Base-by-base conservation (phyloP, 305 asterid species). In the Fraxinus baroniana region DNA sequence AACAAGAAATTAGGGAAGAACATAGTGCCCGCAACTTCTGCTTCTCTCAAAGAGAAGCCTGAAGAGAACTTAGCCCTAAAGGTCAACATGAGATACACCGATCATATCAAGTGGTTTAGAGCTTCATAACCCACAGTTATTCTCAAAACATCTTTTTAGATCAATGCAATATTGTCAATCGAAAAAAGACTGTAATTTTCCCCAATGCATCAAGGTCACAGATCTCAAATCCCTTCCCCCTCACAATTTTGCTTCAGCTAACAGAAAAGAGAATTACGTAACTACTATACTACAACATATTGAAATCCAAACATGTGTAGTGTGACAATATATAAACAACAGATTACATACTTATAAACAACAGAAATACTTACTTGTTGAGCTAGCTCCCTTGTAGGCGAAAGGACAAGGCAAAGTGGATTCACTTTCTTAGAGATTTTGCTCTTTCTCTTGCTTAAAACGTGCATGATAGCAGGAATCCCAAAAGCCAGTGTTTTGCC, bases 401-500 rank as follows among this genome's bases (percentile, higher is more conserved):
- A 91, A 76, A 97, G 91, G 77, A 92, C 94, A 79, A 97, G 97
- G 83, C 97, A 91, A 72, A 89, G 90, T 4, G 98, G 99, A 80
- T 83, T 91, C 76, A 49, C 90, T 84, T 83, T 92, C 94, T 87
- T 92, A 4, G 85, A 77, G 1, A 86, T 49, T 62, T 78, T 87
- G 73, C 77, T 77, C 87, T 91, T 92, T 73, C 86, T 86, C 91
- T 90, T 90, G 86, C 80, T 84, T 86, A 87, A 79, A 28, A 97
- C 93, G 60, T 94, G 97, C 92, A 92, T 83, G 8, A 94, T 92
- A 75, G 95, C 99, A 74, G 99, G 99, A 84, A 97, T 85, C n/a
- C 99, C 99, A 88, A 91, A 97, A 39, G 98, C 98, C 89, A 94
- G 81, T 1, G 99, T 97, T 88, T 94, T 94, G 82, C 99, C 99